These are phyloP conservation scores for Cryptosporidium sp. DNA, from an alignment of 169 alveolate genomes.

Conservation along the genomic window DNA sequence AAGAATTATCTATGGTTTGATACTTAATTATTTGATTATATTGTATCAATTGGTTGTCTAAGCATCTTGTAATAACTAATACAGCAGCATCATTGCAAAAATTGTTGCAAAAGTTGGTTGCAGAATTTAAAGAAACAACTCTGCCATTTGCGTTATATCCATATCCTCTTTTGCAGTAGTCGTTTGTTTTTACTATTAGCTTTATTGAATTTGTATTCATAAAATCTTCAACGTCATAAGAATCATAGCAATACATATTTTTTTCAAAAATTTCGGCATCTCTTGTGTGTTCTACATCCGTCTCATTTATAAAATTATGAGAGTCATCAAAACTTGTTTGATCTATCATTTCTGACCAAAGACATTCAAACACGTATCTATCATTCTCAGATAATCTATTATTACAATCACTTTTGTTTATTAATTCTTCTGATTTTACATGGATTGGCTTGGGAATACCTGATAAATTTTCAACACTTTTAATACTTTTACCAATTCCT, in stretches of 20 bases:
- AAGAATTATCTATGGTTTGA: conserved; percentile 30
- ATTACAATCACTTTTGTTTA: not conserved
- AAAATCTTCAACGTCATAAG: conserved; percentile 79
- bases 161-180: conserved; percentile 80
- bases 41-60: conserved; percentile 61
- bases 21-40: conserved; percentile 45
- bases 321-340: conserved; percentile 72
- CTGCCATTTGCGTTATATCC: conserved; percentile 80
- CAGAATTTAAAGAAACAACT: conserved; percentile 80
- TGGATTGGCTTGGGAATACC: conserved; percentile 80
- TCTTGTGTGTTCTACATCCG: conserved; percentile 49
- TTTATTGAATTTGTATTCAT: conserved; percentile 77
- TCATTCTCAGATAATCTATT: conserved; percentile 28
- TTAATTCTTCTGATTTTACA: conserved; percentile 75
- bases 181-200: conserved; percentile 80
- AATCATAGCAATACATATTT: conserved; percentile 66
- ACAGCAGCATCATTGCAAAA: conserved; percentile 80
- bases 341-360: conserved; percentile 82
- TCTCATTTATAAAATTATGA: conserved; percentile 75
- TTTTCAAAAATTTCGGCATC: conserved; percentile 7
- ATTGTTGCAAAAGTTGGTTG: conserved; percentile 80
- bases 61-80: conserved; percentile 76
- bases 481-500: conserved; percentile 81
- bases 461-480: conserved; percentile 77
- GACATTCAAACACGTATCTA: conserved; percentile 79